Evolutionary conservation across 257 asterid genomes (phyloP), one percentile per base, ranked within the genome.

Genomic region (Plectranthus barbatus): DNA sequence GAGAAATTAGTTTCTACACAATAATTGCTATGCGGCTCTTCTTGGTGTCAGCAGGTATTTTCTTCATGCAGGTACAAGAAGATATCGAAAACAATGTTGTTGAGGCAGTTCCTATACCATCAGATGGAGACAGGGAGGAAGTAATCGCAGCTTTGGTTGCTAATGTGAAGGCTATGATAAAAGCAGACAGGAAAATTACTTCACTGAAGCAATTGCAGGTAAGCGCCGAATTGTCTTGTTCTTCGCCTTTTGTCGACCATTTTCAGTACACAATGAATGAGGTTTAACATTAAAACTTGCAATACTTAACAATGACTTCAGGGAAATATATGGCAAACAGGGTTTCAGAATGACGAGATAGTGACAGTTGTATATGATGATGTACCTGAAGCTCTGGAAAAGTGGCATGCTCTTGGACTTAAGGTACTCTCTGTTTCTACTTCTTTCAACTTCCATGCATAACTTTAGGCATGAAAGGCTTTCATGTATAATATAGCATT

Each of bases 151-250:
- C 95, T 62, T 56, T 90, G 76, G 95, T 90, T 13, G 72, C 95
- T 54, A 93, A 93, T 54, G 97, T 90, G 41, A 84, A 69, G 66
- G 90, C 95, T 9, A 93, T 93, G 99, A 93, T 90, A 56, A 84
- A 85, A 83, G 94, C 99, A 44, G 99, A 93, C 79, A 70, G 99
- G 64, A 93, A 93, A 78, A 85, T 93, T 73, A 90, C 95, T 45
- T 75, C 99, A 67, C 75, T 93, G 70, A 93, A 93, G 69, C 86
- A 93, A 73, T 75, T 93, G 70, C 99, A 93, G 79, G 99, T 84
- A 66, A 69, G 81, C 1, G 24, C 24, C 9, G 44, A 39, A 37
- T 9, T 8, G 7, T 50, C 53, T 42, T 39, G 4, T 70, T 61
- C 9, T 61, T 60, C 2, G 17, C 18, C 31, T 41, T n/a, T 62